phyloP scores from a whole-genome alignment of 2,329 filamentous ascomycete species.

The Ceratocystis albifundus region DNA sequence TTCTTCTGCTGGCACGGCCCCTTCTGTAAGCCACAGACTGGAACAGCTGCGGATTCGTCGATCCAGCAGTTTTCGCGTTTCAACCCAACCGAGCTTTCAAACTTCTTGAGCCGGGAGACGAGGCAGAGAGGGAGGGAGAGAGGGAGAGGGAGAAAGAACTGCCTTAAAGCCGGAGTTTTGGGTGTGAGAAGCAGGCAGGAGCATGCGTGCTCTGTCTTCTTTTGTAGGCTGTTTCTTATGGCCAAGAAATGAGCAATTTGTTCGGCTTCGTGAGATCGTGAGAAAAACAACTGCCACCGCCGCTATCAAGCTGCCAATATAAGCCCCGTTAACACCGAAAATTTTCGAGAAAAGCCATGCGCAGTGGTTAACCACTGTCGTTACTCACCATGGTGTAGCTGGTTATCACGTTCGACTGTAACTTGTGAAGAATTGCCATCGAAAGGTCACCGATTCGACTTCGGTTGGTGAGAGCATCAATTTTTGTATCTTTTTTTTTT shows the following conservation, averaged over 20 bases:
- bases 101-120: neutral
- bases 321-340: neutral
- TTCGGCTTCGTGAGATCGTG: no score
- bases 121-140: neutral
- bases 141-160: neutral
- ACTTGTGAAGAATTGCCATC: slow-evolving; percentile 11
- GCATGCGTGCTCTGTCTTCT: no score
- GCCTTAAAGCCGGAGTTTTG: no score
- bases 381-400: slow-evolving; percentile 22
- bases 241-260: no score
- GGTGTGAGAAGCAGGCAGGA: neutral
- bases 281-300: neutral
- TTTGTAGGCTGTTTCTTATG: no score
- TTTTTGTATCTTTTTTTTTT: slow-evolving; percentile 22
- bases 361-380: slow-evolving; percentile 20
- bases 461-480: slow-evolving; percentile 21
- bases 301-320: neutral
- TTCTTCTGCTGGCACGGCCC: neutral
- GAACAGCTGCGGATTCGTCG: neutral
- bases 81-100: neutral
- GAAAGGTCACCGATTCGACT: slow-evolving; percentile 13
- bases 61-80: neutral
- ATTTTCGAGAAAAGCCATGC: slow-evolving; percentile 14
- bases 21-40: neutral
- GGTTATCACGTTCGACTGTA: slow-evolving; percentile 23